phyloP scores from a whole-genome alignment of 345 rosid species.

The Populus nigra region DNA sequence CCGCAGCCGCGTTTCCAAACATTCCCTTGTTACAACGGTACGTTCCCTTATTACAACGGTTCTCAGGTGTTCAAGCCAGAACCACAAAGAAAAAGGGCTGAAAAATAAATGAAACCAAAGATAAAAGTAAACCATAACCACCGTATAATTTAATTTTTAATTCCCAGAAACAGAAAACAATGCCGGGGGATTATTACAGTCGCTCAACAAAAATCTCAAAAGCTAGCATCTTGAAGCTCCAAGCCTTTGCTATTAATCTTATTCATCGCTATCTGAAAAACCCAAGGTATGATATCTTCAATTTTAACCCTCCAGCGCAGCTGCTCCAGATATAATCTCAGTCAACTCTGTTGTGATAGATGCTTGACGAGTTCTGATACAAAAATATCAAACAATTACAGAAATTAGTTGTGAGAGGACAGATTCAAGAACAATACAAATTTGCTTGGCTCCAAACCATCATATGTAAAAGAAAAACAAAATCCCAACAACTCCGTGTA shows the following conservation, averaged over 20 bases:
- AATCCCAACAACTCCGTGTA: not conserved
- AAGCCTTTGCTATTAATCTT: not conserved
- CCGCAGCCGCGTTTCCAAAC: too few relatives aligned
- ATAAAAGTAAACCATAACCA: not conserved
- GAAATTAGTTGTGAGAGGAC: not conserved
- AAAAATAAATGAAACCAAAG: too few relatives aligned
- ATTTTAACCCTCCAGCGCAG: constrained; percentile 68
- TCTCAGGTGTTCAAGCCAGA: not conserved
- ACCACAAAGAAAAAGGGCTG: not conserved
- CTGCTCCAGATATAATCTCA: constrained; percentile 96
- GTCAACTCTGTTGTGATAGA: constrained; percentile 93
- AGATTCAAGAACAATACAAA: not conserved
- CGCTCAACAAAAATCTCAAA: not conserved
- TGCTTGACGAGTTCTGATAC: constrained; percentile 94
- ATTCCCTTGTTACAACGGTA: too few relatives aligned
- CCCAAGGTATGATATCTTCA: not conserved
- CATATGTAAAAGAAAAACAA: not conserved
- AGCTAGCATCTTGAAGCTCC: not conserved
- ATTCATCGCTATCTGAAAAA: not conserved
- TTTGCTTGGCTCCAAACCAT: not conserved
- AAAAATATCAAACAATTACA: constrained; percentile 2
- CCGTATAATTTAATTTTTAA: not conserved
- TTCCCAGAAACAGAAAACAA: not conserved
- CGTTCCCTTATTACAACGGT: too few relatives aligned
- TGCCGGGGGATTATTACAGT: not conserved